phyloP scores from a whole-genome alignment of 148 eudicot species.

The Cornus suecica region DNA sequence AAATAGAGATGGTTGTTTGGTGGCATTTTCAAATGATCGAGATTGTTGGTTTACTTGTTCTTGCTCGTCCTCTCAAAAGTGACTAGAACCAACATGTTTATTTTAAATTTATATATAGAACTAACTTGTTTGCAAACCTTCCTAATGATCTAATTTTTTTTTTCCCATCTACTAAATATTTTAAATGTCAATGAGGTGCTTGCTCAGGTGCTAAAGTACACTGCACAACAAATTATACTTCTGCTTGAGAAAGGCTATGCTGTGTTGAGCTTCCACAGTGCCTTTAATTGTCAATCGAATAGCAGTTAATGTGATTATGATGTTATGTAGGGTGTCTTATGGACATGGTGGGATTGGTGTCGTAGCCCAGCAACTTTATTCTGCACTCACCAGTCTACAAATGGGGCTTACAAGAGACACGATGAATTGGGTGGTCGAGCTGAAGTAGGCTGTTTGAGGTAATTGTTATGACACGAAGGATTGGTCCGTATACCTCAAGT shows the following conservation, averaged over 20 bases:
- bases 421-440: slow-evolving; percentile 71
- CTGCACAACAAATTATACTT: too few species aligned
- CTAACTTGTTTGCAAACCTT: too few species aligned
- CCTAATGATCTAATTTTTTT: too few species aligned
- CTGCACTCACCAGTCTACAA: slow-evolving; percentile 72
- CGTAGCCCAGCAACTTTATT: slow-evolving; percentile 79
- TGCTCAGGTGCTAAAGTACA: too few species aligned
- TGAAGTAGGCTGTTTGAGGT: slow-evolving; percentile 36
- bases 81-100: too few species aligned
- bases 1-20: too few species aligned
- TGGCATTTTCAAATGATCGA: too few species aligned
- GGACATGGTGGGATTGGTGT: slow-evolving; percentile 62
- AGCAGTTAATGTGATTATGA: not conserved
- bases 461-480: slow-evolving; percentile 48
- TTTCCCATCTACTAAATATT: too few species aligned
- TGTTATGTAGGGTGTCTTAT: slow-evolving; percentile 44
- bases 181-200: too few species aligned
- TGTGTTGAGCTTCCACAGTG: not conserved
- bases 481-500: slow-evolving; percentile 67
- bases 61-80: too few species aligned
- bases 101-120: too few species aligned
- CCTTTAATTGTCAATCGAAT: not conserved
- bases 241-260: not conserved
- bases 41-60: too few species aligned
- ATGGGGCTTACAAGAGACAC: slow-evolving; percentile 82